These are phyloP conservation scores for Penicillium lividum DNA, from an alignment of 495 filamentous ascomycete genomes.

Conservation along the genomic window DNA sequence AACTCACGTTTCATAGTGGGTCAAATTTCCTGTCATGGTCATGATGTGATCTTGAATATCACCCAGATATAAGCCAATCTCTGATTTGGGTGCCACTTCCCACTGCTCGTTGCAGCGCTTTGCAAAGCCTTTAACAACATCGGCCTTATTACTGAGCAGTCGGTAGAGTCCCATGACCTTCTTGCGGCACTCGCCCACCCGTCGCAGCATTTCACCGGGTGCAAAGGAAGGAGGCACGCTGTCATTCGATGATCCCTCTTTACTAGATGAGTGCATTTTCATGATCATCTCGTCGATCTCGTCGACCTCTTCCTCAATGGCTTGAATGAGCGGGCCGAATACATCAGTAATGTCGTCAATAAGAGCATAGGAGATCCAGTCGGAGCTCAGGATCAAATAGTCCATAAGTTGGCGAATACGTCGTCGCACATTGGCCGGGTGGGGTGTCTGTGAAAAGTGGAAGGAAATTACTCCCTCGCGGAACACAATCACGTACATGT, in stretches of 20 bases:
- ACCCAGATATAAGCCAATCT: conserved; percentile 93
- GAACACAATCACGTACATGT: conserved; percentile 98
- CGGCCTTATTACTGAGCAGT: conserved; percentile 92
- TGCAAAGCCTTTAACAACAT: conserved; percentile 99
- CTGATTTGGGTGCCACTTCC: conserved; percentile 90
- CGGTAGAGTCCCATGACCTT: conserved; percentile 95
- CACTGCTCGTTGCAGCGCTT: conserved; percentile 98
- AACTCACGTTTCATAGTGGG: conserved; percentile 91
- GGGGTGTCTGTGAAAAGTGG: conserved; percentile 90
- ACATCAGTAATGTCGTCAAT: conserved; percentile 98
- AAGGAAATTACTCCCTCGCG: conserved; percentile 93
- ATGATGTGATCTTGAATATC: conserved; percentile 99
- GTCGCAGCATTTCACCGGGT: conserved; percentile 81
- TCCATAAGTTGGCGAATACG: conserved; percentile 92
- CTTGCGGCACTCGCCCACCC: conserved; percentile 91
- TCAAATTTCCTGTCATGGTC: conserved; percentile 94
- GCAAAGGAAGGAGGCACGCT: conserved; percentile 47
- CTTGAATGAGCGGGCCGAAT: conserved; percentile 86
- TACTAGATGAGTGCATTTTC: conserved; percentile 63
- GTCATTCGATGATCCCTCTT: conserved; percentile 36
- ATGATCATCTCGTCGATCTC: conserved; percentile 85
- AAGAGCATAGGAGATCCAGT: conserved; percentile 98
- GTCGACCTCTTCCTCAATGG: conserved; percentile 85
- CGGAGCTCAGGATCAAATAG: conserved; percentile 86
- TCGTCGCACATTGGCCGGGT: conserved; percentile 91